Evolutionary conservation across 257 asterid genomes (phyloP), one percentile per base, ranked within the genome.

Genomic region (Solanum dulcamara): DNA sequence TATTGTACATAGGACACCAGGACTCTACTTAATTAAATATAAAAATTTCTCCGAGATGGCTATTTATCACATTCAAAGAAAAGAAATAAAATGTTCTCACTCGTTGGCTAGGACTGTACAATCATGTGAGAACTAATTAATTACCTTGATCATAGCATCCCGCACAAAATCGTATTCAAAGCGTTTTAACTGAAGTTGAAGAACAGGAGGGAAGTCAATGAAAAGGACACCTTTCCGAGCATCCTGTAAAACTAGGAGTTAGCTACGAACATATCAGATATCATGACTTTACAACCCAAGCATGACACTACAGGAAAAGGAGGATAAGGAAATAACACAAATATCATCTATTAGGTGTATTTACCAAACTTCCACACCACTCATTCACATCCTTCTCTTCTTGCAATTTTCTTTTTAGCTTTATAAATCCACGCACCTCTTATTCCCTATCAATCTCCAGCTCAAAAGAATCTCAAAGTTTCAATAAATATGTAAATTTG

Each of bases 121-220:
- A 79, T 51, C 42, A 79, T 28, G 64, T 48, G 64, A 30, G 62
- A 72, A 79, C 17, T 50, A 79, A 79, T 48, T 48, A 46, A 30
- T 81, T 85, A 94, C 98, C 98, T 94, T 94, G 81, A 93, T 95
- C 98, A 94, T 94, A 38, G 94, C 89, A 86, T 94, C 97, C 80
- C 94, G 93, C 85, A 89, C 86, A 87, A 94, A 94, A 86, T 94
- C 98, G 80, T 93, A 93, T 85, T 94, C 98, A 81, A 94, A 94
- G 85, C 98, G 91, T 83, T 94, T 94, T 68, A 93, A 85, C 91
- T 92, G 97, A 87, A 94, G 97, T 91, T 94, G 94, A 81, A 94
- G 98, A 85, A 94, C 98, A 48, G 95, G 97, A 83, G 97, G 98
- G 89, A 94, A 93, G 87, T 94, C 97, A 32, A 89, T 92, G 91